Base-by-base conservation (phyloP, 805 yeast genomes). In the Scheffersomyces lignosus region DNA sequence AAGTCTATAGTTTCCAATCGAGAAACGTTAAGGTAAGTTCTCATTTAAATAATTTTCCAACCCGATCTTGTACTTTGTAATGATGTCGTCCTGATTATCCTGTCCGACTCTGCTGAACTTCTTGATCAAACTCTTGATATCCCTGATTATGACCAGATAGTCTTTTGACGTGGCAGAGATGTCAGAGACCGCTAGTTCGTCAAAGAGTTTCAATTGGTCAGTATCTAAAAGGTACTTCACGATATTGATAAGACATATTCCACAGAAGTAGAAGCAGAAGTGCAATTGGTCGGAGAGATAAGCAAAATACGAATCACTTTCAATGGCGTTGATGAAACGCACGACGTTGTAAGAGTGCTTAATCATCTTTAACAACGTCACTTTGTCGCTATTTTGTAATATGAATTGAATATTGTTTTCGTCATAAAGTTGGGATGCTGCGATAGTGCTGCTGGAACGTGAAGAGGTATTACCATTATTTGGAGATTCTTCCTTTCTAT, bases 241-340 rank as follows among this genome's bases (percentile, higher is more conserved):
- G 4, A 57, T 41, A 34, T 58, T 62, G 10, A 71, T 44, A 33
- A 72, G 52, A 12, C 71, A 45, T 4, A 69, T 40, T 0, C 70
- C 67, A 14, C 73, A 57, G 48, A 64, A 74, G 36, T 70, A 70
- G 38, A 75, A 66, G 32, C 70, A 66, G 38, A 80, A 69, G 51
- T 79, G 87, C 29, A 83, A 66, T 58, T 81, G 87, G 60, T 83
- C 89, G 9, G 86, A 78, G n/a, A 83, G 65, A 49, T 77, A 79
- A 0, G 83, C 81, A 59, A 83, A 83, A 49, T 78, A 80, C 3
- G 77, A 67, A 49, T 76, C 81, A 41, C 71, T 64, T 17, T 63
- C 70, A 16, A 73, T 66, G 16, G 51, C 52, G 29, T 64, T 48
- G 33, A 74, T 56, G 15, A 72, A 65, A 29, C 59, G 64, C 1